Percentiles rank a stretch among this genome's conserved stretches.
These are phyloP conservation scores for Podosphaera fusca DNA, from an alignment of 2,329 filamentous ascomycete species.

Conservation along the genomic window DNA sequence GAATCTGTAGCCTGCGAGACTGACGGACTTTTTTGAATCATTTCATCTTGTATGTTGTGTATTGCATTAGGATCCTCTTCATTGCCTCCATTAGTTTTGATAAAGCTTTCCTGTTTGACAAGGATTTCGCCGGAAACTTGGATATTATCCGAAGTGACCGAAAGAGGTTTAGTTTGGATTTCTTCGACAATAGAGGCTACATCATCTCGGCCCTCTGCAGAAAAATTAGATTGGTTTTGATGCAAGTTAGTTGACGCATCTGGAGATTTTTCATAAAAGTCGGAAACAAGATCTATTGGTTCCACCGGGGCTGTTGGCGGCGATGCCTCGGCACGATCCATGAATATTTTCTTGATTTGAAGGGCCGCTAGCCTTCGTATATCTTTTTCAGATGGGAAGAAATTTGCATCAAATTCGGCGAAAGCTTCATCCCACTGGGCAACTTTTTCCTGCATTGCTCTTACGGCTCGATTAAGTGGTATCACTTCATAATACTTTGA, in stretches of 20 bases:
- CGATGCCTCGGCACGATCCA: slow-evolving; percentile 58
- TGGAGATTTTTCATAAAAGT: slow-evolving; percentile 22
- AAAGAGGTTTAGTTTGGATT: slow-evolving; percentile 6
- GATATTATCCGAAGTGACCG: background rate
- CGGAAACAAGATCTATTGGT: slow-evolving; percentile 28
- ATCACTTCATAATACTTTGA: slow-evolving; percentile 95
- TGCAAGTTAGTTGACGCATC: slow-evolving; percentile 13
- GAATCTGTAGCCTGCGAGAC: slow-evolving; percentile 5
- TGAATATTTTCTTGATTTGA: slow-evolving; percentile 84
- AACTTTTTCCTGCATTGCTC: slow-evolving; percentile 79
- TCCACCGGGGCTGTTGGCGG: slow-evolving; percentile 51
- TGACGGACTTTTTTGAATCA: slow-evolving; percentile 1
- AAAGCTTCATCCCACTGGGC: slow-evolving; percentile 86
- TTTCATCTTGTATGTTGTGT: slow-evolving; percentile 13
- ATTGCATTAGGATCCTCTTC: slow-evolving; percentile 36
- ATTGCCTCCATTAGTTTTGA: slow-evolving; percentile 13
- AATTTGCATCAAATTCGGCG: slow-evolving; percentile 74
- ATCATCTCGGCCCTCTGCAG: slow-evolving; percentile 36
- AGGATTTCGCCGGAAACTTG: background rate
- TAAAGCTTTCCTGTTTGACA: background rate
- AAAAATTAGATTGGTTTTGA: slow-evolving; percentile 19
- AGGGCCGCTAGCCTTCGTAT: slow-evolving; percentile 77
- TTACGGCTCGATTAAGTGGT: slow-evolving; percentile 69
- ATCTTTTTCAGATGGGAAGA: slow-evolving; percentile 85
- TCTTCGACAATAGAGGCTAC: slow-evolving; percentile 42